phyloP scores from a whole-genome alignment of 352 stramenopile species.

The Pilasporangium apinafurcum region DNA sequence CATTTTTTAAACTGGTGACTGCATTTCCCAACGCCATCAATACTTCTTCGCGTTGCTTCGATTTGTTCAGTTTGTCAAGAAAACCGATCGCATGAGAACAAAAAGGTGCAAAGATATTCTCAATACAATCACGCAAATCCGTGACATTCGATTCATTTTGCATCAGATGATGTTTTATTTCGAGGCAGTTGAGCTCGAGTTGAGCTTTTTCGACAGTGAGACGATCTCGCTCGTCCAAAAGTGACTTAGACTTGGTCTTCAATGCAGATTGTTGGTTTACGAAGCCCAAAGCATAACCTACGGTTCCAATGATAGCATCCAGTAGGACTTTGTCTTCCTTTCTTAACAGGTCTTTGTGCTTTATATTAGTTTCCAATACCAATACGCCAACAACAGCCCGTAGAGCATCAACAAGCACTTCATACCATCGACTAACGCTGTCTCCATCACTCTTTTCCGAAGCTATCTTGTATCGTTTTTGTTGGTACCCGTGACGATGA shows the following conservation, averaged over 20 bases:
- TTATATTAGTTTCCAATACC: too few relatives aligned
- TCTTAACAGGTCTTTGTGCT: too few relatives aligned
- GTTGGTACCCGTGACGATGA: too few relatives aligned
- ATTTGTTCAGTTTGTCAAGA: not conserved
- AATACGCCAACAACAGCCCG: too few relatives aligned
- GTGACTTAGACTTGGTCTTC: not conserved
- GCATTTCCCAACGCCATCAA: not conserved
- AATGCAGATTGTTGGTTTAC: too few relatives aligned
- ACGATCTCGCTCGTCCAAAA: not conserved
- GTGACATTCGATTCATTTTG: conserved; percentile 1
- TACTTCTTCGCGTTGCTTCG: not conserved
- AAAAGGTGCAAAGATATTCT: not conserved
- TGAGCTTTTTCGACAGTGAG: conserved; percentile 3
- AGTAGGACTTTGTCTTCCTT: too few relatives aligned
- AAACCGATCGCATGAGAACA: not conserved
- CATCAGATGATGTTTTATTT: conserved; percentile 8
- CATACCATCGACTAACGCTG: too few relatives aligned
- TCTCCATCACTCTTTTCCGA: too few relatives aligned
- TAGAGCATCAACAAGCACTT: too few relatives aligned
- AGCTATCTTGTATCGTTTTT: too few relatives aligned
- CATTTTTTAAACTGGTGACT: not conserved
- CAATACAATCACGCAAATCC: not conserved
- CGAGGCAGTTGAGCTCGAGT: conserved; percentile 6
- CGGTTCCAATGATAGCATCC: too few relatives aligned
- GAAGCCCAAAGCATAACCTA: too few relatives aligned